A percentile compares a stretch with the other conserved stretches of the same genome.
These are phyloP conservation scores for Talaromyces borbonicus DNA, from an alignment of 495 filamentous ascomycete genomes.

Conservation along the genomic window DNA sequence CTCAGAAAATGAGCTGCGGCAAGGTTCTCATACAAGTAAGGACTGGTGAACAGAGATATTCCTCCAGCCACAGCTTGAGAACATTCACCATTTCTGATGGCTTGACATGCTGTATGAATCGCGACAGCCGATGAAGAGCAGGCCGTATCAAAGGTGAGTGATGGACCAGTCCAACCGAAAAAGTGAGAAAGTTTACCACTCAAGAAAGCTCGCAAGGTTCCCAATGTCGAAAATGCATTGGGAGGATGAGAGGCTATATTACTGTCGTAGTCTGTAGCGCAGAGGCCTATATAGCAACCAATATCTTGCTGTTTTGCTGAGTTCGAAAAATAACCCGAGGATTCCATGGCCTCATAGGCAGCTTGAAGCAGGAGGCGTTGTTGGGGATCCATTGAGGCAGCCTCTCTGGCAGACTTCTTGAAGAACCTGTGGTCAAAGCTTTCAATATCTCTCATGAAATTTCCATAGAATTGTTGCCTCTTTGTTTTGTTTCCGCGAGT, in stretches of 20 bases:
- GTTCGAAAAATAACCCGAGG: constrained; percentile 20
- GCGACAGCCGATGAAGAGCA: constrained; percentile 42
- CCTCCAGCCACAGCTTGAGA: constrained; percentile 22
- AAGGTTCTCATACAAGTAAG: constrained; percentile 21
- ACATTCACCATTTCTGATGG: constrained; percentile 8
- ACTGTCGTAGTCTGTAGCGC: constrained; percentile 25
- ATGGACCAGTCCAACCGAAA: constrained; percentile 42
- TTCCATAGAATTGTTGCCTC: constrained; percentile 21
- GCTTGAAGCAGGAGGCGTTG: constrained; percentile 9
- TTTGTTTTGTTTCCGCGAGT: constrained; percentile 21
- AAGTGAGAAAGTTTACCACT: constrained; percentile 27
- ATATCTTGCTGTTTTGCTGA: constrained; percentile 10
- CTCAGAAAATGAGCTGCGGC: constrained; percentile 29
- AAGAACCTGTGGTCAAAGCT: constrained; percentile 9
- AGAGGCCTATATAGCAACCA: constrained; percentile 27
- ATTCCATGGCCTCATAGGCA: constrained; percentile 10
- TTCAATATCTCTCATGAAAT: constrained; percentile 22
- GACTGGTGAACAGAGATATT: constrained; percentile 21
- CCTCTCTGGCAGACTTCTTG: constrained; percentile 3
- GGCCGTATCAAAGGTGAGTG: constrained; percentile 38
- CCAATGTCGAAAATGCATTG: constrained; percentile 28
- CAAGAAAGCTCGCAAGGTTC: constrained; percentile 23
- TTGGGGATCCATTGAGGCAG: constrained; percentile 7
- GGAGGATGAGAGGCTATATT: constrained; percentile 26
- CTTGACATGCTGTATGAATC: constrained; percentile 28